Base-by-base conservation (phyloP, 2,329 filamentous ascomycete genomes). In the Plectosphaerella cucumerina region DNA sequence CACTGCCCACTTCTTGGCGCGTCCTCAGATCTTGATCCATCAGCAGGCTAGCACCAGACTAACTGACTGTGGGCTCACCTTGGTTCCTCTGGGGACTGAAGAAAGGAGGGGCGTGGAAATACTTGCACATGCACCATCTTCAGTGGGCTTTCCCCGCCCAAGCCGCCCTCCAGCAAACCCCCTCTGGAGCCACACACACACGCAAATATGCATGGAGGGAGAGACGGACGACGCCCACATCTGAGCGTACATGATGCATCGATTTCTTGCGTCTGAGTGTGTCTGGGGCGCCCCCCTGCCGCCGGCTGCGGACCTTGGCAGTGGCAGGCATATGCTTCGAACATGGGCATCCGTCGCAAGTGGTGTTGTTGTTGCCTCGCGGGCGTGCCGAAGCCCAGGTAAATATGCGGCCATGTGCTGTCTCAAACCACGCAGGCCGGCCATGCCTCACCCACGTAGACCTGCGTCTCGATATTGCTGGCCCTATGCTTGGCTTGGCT, bases 221-320 rank as follows among this genome's bases (percentile, higher is more conserved):
- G 49, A 51, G 51, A 39, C 51, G 41, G 44, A 48, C 26, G 8
- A 20, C 39, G 41, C 47, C 42, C 26, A 45, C 34, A 47, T 56
- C 53, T 52, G 53, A 49, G 53, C 48, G 51, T 52, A 50, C 48
- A 56, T 57, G 49, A 52, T 55, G 55, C 55, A 56, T 51, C 42
- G 31, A 51, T 56, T 53, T 41, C 53, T 51, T 53, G 54, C 50
- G 52, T 31, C 22, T 20, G 12, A 12, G 20, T 31, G 18, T 15
- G 11, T 35, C 34, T 26, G 45, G 34, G 33, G 45, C 33, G 17
- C 26, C 18, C 21, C 17, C 14, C 23, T 31, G 18, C 14, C 22
- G 18, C 10, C 22, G 43, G 43, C 10, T 14, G 43, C 15, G 43
- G n/a, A 22, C 39, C 39, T 43, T 43, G 41, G 18, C 9, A 10